A percentile compares a stretch with the other conserved stretches of the same genome.
Evolutionary conservation across 176 grass and related monocot genomes (phyloP).

Genomic region (Paspalum vaginatum): DNA sequence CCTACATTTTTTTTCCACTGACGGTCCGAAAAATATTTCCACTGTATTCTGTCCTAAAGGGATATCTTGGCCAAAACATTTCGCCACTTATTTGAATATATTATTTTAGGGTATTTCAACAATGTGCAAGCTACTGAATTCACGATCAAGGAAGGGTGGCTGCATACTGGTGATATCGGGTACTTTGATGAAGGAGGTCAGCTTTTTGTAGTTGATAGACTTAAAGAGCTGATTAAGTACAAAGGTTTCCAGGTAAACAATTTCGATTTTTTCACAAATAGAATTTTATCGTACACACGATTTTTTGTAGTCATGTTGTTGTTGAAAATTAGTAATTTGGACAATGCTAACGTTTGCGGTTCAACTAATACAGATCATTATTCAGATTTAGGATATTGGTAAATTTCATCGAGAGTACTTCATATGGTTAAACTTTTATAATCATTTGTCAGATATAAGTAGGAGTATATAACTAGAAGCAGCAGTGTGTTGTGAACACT

Average conservation of each 20-base stretch:
- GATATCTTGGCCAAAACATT: conserved; percentile 10
- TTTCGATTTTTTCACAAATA: not conserved
- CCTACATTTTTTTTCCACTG: not conserved
- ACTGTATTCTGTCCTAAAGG: not conserved
- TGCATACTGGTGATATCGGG: conserved; percentile 94
- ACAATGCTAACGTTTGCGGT: not conserved
- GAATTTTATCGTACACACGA: not conserved
- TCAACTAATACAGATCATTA: not conserved
- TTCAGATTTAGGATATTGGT: not conserved
- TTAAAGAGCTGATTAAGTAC: conserved; percentile 98
- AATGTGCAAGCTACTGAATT: conserved; percentile 87
- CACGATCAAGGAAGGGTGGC: conserved; percentile 86
- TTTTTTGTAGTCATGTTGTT: not conserved
- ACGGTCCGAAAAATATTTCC: conserved; percentile 6
- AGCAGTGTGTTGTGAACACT: not conserved
- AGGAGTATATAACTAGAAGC: not conserved
- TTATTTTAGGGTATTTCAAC: conserved; percentile 80
- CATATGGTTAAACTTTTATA: not conserved
- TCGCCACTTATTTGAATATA: conserved; percentile 3
- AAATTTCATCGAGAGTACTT: not conserved
- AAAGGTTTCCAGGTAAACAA: conserved; percentile 86
- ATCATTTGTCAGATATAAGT: not conserved
- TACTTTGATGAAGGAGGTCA: conserved; percentile 75
- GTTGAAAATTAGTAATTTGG: not conserved
- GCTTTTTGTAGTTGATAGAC: conserved; percentile 88